Percentiles rank a stretch among this genome's conserved stretches.
Conservation (phyloP, 179 eudicot genomes). For the Camellia oleifera region DNA sequence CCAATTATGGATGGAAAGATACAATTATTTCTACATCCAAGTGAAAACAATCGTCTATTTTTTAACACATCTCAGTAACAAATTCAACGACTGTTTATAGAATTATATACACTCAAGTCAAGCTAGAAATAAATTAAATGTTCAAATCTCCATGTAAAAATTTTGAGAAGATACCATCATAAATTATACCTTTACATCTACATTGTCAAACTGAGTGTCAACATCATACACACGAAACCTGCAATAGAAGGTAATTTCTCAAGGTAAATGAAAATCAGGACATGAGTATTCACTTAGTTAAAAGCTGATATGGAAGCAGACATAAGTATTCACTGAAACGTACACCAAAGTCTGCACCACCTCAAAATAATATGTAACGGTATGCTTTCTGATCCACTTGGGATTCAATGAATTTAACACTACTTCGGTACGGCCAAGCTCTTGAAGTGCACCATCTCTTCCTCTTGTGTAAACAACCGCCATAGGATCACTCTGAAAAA, state of each 20-base stretch:
- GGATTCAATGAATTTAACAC: constrained; percentile 81
- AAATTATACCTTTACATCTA: constrained; percentile 69
- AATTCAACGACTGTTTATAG: neutral
- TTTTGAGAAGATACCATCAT: neutral
- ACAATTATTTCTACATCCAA: neutral
- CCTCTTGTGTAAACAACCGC: constrained; percentile 74
- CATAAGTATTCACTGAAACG: constrained; percentile 25
- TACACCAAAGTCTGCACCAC: constrained; percentile 89
- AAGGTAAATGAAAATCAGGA: constrained; percentile 17
- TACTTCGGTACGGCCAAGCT: constrained; percentile 94
- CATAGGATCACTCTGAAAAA: constrained; percentile 95
- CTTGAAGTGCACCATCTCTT: constrained; percentile 88
- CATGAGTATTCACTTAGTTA: neutral
- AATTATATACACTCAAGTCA: neutral
- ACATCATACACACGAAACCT: constrained; percentile 94
- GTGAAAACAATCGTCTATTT: neutral
- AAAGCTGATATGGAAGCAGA: too few relatives aligned
- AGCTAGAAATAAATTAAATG: too few relatives aligned
- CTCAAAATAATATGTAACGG: constrained; percentile 79
- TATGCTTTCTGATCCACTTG: constrained; percentile 75
- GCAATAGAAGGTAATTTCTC: constrained; percentile 30
- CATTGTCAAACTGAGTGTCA: constrained; percentile 76
- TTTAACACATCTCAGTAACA: neutral
- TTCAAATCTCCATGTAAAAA: constrained; percentile 1
- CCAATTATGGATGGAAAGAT: neutral